Conservation (phyloP, 140 eudicot species). For the Ambrosia hybrid region DNA sequence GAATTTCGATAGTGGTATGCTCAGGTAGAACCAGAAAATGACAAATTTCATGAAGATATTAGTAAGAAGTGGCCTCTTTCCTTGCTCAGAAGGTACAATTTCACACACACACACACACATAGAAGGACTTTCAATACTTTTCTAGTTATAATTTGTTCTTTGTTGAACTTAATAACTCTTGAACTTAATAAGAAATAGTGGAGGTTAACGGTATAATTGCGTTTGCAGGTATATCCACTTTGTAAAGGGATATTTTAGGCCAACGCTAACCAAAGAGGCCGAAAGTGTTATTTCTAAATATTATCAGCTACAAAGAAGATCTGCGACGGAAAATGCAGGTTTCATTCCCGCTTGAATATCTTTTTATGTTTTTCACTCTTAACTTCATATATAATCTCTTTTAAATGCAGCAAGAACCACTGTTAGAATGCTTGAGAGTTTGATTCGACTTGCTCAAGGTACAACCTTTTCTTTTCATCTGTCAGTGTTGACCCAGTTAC, state of each 20-base stretch:
- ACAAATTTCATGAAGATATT: slow-evolving; percentile 53
- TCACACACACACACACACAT: neutral
- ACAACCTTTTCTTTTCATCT: neutral
- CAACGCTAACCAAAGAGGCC: slow-evolving; percentile 82
- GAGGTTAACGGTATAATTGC: slow-evolving; percentile 9
- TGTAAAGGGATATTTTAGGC: slow-evolving; percentile 77
- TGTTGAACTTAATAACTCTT: neutral
- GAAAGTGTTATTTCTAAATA: slow-evolving; percentile 83
- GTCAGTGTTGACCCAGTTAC: neutral
- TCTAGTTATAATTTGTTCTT: too few species aligned
- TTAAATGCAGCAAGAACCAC: slow-evolving; percentile 75
- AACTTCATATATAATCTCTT: too few species aligned
- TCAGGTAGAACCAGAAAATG: slow-evolving; percentile 63
- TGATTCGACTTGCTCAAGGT: slow-evolving; percentile 98
- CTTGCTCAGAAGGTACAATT: slow-evolving; percentile 69
- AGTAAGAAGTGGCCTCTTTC: slow-evolving; percentile 76
- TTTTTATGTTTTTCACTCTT: too few species aligned
- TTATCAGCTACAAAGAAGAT: slow-evolving; percentile 92
- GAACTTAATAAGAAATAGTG: neutral
- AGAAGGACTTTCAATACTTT: too few species aligned
- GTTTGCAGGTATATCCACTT: slow-evolving; percentile 68
- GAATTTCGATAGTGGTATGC: slow-evolving; percentile 13
- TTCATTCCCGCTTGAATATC: too few species aligned
- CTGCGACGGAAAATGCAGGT: slow-evolving; percentile 74
- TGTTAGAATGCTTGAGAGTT: slow-evolving; percentile 92